Base-by-base conservation (phyloP, 164 flowering plant species). In the Stephania yunnanensis region DNA sequence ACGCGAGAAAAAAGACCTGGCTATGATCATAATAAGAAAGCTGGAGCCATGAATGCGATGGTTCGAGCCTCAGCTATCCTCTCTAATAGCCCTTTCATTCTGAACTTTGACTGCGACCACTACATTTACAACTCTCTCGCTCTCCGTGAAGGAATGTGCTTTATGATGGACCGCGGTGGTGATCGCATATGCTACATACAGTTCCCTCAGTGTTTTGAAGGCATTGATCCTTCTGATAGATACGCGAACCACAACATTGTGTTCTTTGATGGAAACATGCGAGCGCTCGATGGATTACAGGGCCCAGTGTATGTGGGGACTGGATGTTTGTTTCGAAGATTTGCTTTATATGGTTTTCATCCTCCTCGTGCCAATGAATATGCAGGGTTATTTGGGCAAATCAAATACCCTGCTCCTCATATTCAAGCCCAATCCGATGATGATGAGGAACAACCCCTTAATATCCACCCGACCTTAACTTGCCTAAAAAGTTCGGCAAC, bases 301-400 rank as follows among this genome's bases (percentile, higher is more conserved):
- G 98, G 98, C 12, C 98, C 98, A 0, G 88, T 92, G 12, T 94
- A 94, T 83, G 98, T 94, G 6, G 98, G 98, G 10, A 94, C 98
- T 11, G 98, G 98, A 15, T 94, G 98, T 75, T 90, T 94, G 42
- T 94, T 94, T 71, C 85, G 96, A 6, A 81, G 98, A 66, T 83
- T 87, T 36, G 98, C 98, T 10, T 87, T 94, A 20, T 94, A 92
- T 58, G 94, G 94, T 0, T 94, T 89, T 73, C 94, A 92, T 25
- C 98, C 98, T 9, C 97, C 98, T 25, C 84, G 83, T 9, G 65
- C 82, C 2, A 36, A 36, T 36, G 42, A 36, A 4, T 36, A 36
- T 36, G 78, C 81, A 50, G 89, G 84, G 36, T 76, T 36, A 36
- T 36, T 36, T 36, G 42, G 73, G 30, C 71, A 73, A 50, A 80